Base-by-base conservation (phyloP, 805 yeast genomes). In the Blastobotrys americana region DNA sequence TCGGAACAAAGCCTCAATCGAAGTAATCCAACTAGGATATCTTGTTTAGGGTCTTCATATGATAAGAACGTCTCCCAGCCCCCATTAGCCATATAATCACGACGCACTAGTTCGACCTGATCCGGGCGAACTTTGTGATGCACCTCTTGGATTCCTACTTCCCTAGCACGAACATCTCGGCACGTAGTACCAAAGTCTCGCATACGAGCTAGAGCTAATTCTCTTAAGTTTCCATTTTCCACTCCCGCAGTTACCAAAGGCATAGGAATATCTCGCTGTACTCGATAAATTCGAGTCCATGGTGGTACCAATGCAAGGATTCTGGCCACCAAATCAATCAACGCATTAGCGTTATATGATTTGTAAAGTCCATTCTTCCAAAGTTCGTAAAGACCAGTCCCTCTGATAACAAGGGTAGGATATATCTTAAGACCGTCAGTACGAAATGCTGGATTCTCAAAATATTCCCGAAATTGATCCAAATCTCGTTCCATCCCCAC, bases 231-330 rank as follows among this genome's bases (percentile, higher is more conserved):
- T 57, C 98, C 98, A 64, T 93, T 93, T 57, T 93, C 98, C 35
- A 93, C 98, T 57, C 98, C 98, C 1, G 96, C 84, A 0, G 96
- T 84, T 36, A 93, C 98, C 55, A 93, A 72, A 0, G 98, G 98
- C 98, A 93, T 93, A 16, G 98, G 98, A 46, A 93, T 93, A 73
- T 93, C 98, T 71, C 98, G 77, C 68, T 93, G 98, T 18, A 93
- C 98, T 65, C 98, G 81, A 65, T 93, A 93, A 56, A 93, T 93
- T 68, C 98, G 80, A 2, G 98, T 93, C 98, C 98, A 93, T 3
- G 98, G 98, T 20, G 98, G 98, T 4, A 93, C 97, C 47, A 93
- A 71, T 0, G 97, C 96, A 71, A 93, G 69, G 43, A 93, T 90
- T 58, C 97, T 77, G 0, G 98, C 98, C 41, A 93, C 97, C 49